These are phyloP conservation scores for Rhizopogon salebrosus DNA, from an alignment of 768 basidiomycete species.

Conservation along the genomic window DNA sequence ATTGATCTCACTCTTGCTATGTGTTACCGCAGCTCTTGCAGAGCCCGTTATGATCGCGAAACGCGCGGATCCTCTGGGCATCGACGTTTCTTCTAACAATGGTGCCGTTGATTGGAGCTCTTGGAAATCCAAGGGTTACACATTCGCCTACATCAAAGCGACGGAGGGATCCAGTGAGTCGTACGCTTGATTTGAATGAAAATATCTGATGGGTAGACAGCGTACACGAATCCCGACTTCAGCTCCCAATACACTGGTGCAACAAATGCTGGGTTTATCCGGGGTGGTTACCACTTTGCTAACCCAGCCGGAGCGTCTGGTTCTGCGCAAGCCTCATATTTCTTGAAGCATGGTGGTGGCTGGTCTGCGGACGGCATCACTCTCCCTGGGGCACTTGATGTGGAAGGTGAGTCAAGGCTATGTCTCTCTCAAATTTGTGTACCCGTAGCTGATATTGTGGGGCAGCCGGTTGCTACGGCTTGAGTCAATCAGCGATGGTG, in stretches of 20 bases:
- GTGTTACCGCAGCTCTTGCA: slow-evolving; percentile 4
- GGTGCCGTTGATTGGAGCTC: slow-evolving; percentile 41
- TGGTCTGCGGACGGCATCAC: slow-evolving; percentile 34
- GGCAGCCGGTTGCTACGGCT: slow-evolving; percentile 48
- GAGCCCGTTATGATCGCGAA: slow-evolving; percentile 14
- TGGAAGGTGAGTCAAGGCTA: slow-evolving; percentile 26
- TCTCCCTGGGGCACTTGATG: slow-evolving; percentile 33
- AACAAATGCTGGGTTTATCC: slow-evolving; percentile 27
- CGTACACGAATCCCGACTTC: slow-evolving; percentile 32
- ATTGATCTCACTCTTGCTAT: not conserved
- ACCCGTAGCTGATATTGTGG: not conserved
- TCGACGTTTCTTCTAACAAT: slow-evolving; percentile 48
- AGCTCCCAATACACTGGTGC: slow-evolving; percentile 32
- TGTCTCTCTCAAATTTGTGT: not conserved
- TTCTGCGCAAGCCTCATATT: slow-evolving; percentile 32
- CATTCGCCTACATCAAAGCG: slow-evolving; percentile 54
- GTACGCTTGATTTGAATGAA: not conserved
- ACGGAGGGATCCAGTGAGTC: slow-evolving; percentile 47
- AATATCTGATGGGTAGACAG: slow-evolving; percentile 9
- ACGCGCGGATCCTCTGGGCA: slow-evolving; percentile 37
- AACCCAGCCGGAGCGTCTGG: slow-evolving; percentile 26
- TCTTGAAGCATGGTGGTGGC: slow-evolving; percentile 31
- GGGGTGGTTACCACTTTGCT: slow-evolving; percentile 34
- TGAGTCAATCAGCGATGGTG: slow-evolving; percentile 48
- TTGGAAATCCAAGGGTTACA: slow-evolving; percentile 42